Evolutionary conservation across 805 yeast species (phyloP).

Genomic region (Candida railenensis): DNA sequence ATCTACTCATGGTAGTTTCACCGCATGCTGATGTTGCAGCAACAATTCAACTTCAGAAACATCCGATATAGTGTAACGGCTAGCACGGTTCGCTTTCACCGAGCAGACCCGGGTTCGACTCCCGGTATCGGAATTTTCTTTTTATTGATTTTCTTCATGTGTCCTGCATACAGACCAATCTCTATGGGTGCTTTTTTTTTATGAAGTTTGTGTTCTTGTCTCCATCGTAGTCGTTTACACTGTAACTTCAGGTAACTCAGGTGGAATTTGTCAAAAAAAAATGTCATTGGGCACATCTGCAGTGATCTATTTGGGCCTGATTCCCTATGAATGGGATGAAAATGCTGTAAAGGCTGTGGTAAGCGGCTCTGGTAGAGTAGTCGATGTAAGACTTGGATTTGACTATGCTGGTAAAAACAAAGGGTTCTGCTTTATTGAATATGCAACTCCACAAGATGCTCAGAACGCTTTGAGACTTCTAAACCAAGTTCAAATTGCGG

Average conservation of each 20-base stretch:
- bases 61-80: conserved; percentile 54
- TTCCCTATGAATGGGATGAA: conserved; percentile 74
- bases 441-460: conserved; percentile 51
- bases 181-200: no score
- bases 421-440: conserved; percentile 69
- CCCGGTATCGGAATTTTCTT: conserved; percentile 69
- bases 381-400: conserved; percentile 63
- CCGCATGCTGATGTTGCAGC: no score
- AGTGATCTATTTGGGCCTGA: conserved; percentile 57
- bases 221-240: no score
- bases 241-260: no score
- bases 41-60: not conserved
- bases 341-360: conserved; percentile 59
- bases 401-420: conserved; percentile 59
- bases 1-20: no score
- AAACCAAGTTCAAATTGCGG: conserved; percentile 39
- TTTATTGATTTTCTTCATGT: not conserved
- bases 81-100: conserved; percentile 56
- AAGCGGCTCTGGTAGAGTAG: conserved; percentile 71
- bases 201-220: not conserved
- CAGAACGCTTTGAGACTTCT: conserved; percentile 45
- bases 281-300: conserved; percentile 22
- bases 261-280: no score
- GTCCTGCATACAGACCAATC: not conserved
- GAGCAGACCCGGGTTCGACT: conserved; percentile 76